Percentiles rank a stretch among this genome's conserved stretches.
Evolutionary conservation across 2,329 filamentous ascomycete genomes (phyloP).

Genomic region (Rhynchosporium agropyri): DNA sequence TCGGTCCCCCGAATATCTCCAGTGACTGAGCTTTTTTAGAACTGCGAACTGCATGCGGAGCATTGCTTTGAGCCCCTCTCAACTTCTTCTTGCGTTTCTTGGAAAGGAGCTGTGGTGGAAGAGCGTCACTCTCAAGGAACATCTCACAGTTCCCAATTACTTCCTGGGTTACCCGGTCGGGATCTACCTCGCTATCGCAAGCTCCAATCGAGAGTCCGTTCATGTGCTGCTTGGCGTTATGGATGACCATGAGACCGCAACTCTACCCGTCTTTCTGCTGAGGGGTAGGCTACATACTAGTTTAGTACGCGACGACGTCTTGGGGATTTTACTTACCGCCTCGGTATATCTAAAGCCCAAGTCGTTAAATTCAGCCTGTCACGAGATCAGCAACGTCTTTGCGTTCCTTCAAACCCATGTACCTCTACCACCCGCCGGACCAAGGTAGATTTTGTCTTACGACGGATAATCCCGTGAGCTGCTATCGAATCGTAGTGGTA

Average conservation of each 20-base stretch:
- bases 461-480: slow-evolving; percentile 25
- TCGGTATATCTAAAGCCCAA: slow-evolving; percentile 36
- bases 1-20: not conserved
- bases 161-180: slow-evolving; percentile 33
- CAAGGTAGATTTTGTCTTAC: slow-evolving; percentile 22
- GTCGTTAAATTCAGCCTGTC: slow-evolving; percentile 36
- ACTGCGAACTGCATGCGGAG: slow-evolving; percentile 11
- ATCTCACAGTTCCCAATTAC: slow-evolving; percentile 31
- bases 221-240: not conserved
- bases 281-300: slow-evolving; percentile 23
- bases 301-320: slow-evolving; percentile 25
- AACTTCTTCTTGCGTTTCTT: slow-evolving; percentile 21
- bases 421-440: slow-evolving; percentile 28
- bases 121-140: slow-evolving; percentile 15
- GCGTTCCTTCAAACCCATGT: slow-evolving; percentile 19
- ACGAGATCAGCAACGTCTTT: slow-evolving; percentile 21
- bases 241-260: not conserved
- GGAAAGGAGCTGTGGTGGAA: slow-evolving; percentile 23
- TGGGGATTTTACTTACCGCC: slow-evolving; percentile 35
- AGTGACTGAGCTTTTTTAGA: slow-evolving; percentile 17
- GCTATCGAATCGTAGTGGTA: slow-evolving; percentile 38
- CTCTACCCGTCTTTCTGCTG: slow-evolving; percentile 24
- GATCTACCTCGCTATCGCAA: slow-evolving; percentile 23
- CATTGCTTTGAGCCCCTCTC: slow-evolving; percentile 9
- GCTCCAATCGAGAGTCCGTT: not conserved